A percentile compares a stretch with the other conserved stretches of the same genome.
These are phyloP conservation scores for Amaranthus tricolor DNA, from an alignment of 179 eudicot genomes.

Conservation along the genomic window DNA sequence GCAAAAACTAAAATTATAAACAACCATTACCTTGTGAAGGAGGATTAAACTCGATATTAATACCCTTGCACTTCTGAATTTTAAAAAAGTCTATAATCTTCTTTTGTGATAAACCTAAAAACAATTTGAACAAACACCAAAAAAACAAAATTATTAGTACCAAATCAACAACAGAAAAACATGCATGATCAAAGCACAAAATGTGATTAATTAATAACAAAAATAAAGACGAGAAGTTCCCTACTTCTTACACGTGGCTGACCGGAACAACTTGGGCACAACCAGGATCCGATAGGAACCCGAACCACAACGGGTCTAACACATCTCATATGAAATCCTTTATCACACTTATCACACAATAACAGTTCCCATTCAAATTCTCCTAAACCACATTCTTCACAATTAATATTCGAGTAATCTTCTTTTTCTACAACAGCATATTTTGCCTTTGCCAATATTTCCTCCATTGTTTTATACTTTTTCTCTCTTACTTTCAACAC, in stretches of 20 bases:
- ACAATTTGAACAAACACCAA: background rate
- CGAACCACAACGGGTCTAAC: conserved; percentile 72
- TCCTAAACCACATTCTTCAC: conserved; percentile 81
- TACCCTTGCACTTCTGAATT: conserved; percentile 55
- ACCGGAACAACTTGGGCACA: conserved; percentile 58
- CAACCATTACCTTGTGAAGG: conserved; percentile 56
- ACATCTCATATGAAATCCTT: conserved; percentile 78
- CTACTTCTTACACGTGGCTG: conserved; percentile 48
- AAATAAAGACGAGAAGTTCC: background rate
- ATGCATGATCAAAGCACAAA: conserved; percentile 8
- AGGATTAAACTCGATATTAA: conserved; percentile 27
- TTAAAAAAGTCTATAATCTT: conserved; percentile 79
- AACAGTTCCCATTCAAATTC: conserved; percentile 55
- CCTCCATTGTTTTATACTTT: conserved; percentile 51
- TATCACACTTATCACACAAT: conserved; percentile 74
- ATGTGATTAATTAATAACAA: too few relatives aligned
- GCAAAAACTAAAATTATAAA: too few relatives aligned
- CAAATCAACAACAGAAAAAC: background rate
- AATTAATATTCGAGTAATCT: conserved; percentile 38
- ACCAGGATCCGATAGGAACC: conserved; percentile 77
- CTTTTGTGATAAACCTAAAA: conserved; percentile 73
- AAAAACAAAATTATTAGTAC: background rate
- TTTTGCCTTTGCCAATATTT: conserved; percentile 47
- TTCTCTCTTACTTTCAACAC: conserved; percentile 12
- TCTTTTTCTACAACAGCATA: conserved; percentile 37